A percentile compares a stretch with the other conserved stretches of the same genome.
phyloP scores from a whole-genome alignment of 2,329 filamentous ascomycete species.

The Fusarium cicatricum region DNA sequence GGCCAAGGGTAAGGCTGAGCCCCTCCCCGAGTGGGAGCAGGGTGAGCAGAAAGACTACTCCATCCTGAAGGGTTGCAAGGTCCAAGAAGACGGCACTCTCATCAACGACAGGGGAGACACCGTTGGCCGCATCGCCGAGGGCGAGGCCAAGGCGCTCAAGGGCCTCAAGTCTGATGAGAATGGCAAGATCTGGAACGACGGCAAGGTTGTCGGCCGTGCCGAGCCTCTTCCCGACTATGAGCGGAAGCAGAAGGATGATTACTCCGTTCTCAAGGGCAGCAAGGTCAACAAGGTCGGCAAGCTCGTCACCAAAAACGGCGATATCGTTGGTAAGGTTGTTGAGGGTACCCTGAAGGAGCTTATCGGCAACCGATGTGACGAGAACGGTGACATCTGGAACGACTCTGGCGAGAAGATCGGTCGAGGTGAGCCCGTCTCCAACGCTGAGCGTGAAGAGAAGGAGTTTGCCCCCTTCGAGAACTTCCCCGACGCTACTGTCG shows the following conservation, averaged over 20 bases:
- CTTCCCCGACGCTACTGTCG: constrained; percentile 63
- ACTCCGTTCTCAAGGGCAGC: constrained; percentile 59
- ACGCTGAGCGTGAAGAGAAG: constrained; percentile 59
- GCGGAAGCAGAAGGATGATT: constrained; percentile 51
- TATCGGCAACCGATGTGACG: constrained; percentile 69
- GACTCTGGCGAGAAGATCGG: constrained; percentile 74
- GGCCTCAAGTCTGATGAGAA: constrained; percentile 74
- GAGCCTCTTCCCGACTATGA: constrained; percentile 68
- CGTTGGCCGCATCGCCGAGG: constrained; percentile 69
- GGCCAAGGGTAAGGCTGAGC: constrained; percentile 70
- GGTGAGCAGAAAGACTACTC: constrained; percentile 44
- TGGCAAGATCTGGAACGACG: constrained; percentile 72
- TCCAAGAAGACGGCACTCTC: constrained; percentile 62
- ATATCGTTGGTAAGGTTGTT: constrained; percentile 67
- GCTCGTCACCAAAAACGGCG: constrained; percentile 61
- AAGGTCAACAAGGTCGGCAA: constrained; percentile 69
- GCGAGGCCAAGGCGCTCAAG: constrained; percentile 68
- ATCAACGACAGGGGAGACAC: constrained; percentile 60
- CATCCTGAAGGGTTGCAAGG: constrained; percentile 28
- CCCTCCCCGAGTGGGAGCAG: constrained; percentile 64
- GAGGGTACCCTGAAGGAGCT: constrained; percentile 71
- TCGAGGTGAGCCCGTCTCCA: constrained; percentile 66
- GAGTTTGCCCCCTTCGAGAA: constrained; percentile 64
- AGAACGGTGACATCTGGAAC: constrained; percentile 75
- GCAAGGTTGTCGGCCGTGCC: constrained; percentile 71